Evolutionary conservation across 2,329 filamentous ascomycete species (phyloP), one percentile per base, ranked within the genome.

Genomic region (Phaeoacremonium minimum): DNA sequence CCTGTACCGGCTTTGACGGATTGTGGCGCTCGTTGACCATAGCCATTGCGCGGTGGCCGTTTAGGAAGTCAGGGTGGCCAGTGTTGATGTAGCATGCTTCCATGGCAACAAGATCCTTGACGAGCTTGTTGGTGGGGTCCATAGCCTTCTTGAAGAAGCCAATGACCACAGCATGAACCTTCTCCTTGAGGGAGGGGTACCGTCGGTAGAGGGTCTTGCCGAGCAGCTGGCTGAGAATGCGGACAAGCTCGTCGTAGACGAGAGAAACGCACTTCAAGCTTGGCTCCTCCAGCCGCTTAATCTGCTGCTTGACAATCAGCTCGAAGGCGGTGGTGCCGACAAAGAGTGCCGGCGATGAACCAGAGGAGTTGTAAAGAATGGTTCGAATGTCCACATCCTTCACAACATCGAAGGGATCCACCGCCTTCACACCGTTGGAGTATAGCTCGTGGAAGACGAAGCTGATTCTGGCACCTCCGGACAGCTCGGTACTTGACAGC

Each of bases 371-470:
- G 79, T 95, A 95, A 7, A 98, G 77, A 43, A 96, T 91, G 16
- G 88, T 97, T 50, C 94, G 85, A 52, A 98, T 98, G 56, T 98
- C 93, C 42, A 91, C 83, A 60, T 98, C 93, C 70, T 97, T 98
- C 62, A 97, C 89, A 46, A 90, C 77, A 53, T 98, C 93, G 60
- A 98, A 98, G 22, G 93, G 93, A 62, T 98, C 94, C 30, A 98
- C 84, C 2, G 93, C 90, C 74, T 97, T 97, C 59, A 98, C 78
- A 67, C 93, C 93, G 60, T 97, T 97, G 39, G 89, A 84, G 67
- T 98, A 98, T 13, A 98, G 75, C 63, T 98, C 93, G 66, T 98
- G 93, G 77, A 97, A 98, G 31, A 98, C 93, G 57, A 98, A 98
- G 59, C 89, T 95, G 61, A 98, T 98, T 78, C 93, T 85, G 36